A percentile compares a stretch with the other conserved stretches of the same genome.
Conservation (phyloP, 345 rosid species). For the Eucalyptus polybractea region DNA sequence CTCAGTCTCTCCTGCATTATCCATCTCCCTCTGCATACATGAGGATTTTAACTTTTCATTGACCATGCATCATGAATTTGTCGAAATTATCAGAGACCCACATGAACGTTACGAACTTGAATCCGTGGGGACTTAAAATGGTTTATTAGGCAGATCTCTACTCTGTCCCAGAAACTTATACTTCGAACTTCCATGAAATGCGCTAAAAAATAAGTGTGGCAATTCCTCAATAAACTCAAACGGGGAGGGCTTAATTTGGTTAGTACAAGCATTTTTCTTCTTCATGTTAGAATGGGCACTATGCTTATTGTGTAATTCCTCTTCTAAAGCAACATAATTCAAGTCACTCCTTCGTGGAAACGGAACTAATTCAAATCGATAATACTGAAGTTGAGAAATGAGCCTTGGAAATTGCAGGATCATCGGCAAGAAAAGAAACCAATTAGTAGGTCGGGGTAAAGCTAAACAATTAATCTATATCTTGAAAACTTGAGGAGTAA, state of each 20-base stretch:
- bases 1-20: background rate
- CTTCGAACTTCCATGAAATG: background rate
- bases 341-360: background rate
- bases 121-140: background rate
- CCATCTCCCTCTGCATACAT: background rate
- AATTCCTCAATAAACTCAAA: background rate
- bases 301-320: background rate
- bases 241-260: background rate
- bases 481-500: background rate
- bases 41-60: background rate
- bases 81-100: background rate
- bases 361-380: background rate
- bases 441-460: background rate
- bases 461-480: background rate
- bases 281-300: background rate
- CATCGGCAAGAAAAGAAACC: background rate
- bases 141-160: background rate
- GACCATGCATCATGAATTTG: background rate
- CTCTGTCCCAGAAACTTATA: background rate
- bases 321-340: background rate
- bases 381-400: background rate
- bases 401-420: background rate
- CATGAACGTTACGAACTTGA: background rate
- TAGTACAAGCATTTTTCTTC: background rate
- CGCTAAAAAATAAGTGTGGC: background rate